These are phyloP conservation scores for Hermanozyma aechmeae DNA, from an alignment of 805 yeast genomes.

Conservation along the genomic window DNA sequence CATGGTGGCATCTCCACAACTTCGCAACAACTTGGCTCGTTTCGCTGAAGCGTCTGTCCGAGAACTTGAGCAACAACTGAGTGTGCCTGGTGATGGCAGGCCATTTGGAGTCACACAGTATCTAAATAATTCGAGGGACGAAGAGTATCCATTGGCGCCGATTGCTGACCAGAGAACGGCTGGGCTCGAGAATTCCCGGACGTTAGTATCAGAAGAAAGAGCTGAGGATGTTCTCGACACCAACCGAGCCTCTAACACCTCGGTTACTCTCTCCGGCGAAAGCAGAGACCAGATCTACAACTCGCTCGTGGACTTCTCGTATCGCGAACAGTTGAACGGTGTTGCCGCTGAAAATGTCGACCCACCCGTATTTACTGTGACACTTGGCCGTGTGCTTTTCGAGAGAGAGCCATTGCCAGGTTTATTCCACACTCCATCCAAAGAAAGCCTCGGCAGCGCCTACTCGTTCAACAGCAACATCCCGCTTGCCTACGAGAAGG, in stretches of 20 bases:
- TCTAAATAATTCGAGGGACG: too few species aligned
- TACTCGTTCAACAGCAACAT: conserved; percentile 25
- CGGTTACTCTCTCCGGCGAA: not conserved
- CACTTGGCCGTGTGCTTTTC: conserved; percentile 32
- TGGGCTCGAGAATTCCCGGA: too few species aligned
- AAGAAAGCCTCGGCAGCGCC: not conserved
- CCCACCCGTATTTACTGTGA: conserved; percentile 22
- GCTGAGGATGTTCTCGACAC: conserved; percentile 1
- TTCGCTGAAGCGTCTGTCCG: too few species aligned
- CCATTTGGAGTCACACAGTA: too few species aligned
- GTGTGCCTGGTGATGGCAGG: too few species aligned
- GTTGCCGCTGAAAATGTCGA: conserved; percentile 10
- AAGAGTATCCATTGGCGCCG: too few species aligned
- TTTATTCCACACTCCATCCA: conserved; percentile 1
- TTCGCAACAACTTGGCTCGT: too few species aligned
- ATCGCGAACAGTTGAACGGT: conserved; percentile 14
- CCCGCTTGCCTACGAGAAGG: conserved; percentile 22
- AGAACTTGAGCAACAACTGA: too few species aligned
- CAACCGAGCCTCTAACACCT: not conserved
- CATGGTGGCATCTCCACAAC: too few species aligned
- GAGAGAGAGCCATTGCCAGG: conserved; percentile 8
- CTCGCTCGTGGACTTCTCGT: conserved; percentile 17
- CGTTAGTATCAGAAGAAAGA: too few species aligned
- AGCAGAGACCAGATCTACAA: conserved; percentile 13
- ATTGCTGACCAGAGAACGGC: too few species aligned